These are phyloP conservation scores for Leccinum pachyderme DNA, from an alignment of 1,284 basidiomycete genomes.

Conservation along the genomic window DNA sequence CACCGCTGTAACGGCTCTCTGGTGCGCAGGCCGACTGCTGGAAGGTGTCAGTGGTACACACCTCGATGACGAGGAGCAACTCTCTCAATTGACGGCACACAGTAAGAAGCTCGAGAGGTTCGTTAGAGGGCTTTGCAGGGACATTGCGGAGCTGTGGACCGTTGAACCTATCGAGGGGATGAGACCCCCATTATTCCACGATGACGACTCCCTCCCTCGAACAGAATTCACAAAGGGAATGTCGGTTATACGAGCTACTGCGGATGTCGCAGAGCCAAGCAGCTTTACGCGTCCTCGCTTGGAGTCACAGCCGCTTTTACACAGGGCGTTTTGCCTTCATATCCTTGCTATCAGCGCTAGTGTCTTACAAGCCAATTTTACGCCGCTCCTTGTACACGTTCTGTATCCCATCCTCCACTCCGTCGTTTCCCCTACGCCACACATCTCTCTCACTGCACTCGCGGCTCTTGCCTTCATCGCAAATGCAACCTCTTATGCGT, in stretches of 20 bases:
- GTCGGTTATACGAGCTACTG: slow-evolving; percentile 35
- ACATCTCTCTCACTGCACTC: slow-evolving; percentile 70
- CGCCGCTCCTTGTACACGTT: slow-evolving; percentile 70
- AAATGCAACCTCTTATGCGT: slow-evolving; percentile 74
- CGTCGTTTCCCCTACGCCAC: slow-evolving; percentile 64
- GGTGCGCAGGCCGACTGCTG: slow-evolving; percentile 75
- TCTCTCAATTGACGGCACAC: slow-evolving; percentile 30
- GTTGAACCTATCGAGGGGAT: slow-evolving; percentile 21
- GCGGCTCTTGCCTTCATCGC: slow-evolving; percentile 71
- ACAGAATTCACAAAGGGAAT: slow-evolving; percentile 53
- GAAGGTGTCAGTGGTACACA: slow-evolving; percentile 63
- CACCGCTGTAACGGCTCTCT: slow-evolving; percentile 71
- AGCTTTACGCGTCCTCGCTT: slow-evolving; percentile 33
- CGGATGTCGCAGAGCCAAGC: slow-evolving; percentile 43
- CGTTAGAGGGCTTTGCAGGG: slow-evolving; percentile 58
- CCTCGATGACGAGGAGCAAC: slow-evolving; percentile 31
- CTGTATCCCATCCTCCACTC: slow-evolving; percentile 86
- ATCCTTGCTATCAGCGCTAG: slow-evolving; percentile 68
- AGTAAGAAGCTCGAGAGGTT: slow-evolving; percentile 62
- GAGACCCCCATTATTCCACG: slow-evolving; percentile 13
- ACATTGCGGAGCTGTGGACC: slow-evolving; percentile 73
- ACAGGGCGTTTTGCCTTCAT: slow-evolving; percentile 65
- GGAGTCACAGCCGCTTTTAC: slow-evolving; percentile 48
- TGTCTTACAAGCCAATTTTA: slow-evolving; percentile 65
- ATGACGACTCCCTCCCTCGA: slow-evolving; percentile 28